Conservation (phyloP, 2,329 filamentous ascomycete species). For the Pseudocercospora vitis region DNA sequence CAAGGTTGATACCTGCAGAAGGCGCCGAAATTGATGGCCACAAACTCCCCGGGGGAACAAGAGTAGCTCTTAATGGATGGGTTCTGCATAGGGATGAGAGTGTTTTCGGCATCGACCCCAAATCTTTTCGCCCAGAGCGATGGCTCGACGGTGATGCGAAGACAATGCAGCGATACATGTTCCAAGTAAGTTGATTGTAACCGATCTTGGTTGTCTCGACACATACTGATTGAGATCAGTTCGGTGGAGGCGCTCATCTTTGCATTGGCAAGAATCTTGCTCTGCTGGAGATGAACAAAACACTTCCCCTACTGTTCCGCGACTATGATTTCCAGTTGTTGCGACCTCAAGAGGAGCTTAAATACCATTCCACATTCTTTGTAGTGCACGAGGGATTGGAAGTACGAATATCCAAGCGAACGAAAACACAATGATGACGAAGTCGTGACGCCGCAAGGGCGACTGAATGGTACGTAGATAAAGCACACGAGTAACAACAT, state of each 20-base stretch:
- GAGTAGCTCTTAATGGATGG: constrained; percentile 57
- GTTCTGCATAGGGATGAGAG: constrained; percentile 50
- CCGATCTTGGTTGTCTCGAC: no score
- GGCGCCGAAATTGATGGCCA: constrained; percentile 55
- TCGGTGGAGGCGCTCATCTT: constrained; percentile 29
- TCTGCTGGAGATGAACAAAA: constrained; percentile 34
- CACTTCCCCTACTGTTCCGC: constrained; percentile 45
- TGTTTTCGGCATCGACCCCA: constrained; percentile 29
- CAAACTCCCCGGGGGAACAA: constrained; percentile 54
- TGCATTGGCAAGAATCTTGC: constrained; percentile 34
- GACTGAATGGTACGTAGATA: neutral
- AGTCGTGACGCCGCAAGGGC: neutral
- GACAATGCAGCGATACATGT: constrained; percentile 59
- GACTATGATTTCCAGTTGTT: constrained; percentile 56
- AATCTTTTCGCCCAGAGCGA: constrained; percentile 24
- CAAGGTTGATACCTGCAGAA: constrained; percentile 52
- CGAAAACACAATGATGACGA: constrained; percentile 4
- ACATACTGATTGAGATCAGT: constrained; percentile 20
- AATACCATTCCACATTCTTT: constrained; percentile 60
- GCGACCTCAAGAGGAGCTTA: constrained; percentile 52
- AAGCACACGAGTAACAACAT: no score
- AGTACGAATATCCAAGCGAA: constrained; percentile 48
- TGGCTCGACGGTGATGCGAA: constrained; percentile 35
- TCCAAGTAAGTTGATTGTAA: constrained; percentile 57
- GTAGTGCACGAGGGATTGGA: constrained; percentile 59